Evolutionary conservation across 192 early-diverging fungal genomes (phyloP).

Genomic region (Coemansia sp.): DNA sequence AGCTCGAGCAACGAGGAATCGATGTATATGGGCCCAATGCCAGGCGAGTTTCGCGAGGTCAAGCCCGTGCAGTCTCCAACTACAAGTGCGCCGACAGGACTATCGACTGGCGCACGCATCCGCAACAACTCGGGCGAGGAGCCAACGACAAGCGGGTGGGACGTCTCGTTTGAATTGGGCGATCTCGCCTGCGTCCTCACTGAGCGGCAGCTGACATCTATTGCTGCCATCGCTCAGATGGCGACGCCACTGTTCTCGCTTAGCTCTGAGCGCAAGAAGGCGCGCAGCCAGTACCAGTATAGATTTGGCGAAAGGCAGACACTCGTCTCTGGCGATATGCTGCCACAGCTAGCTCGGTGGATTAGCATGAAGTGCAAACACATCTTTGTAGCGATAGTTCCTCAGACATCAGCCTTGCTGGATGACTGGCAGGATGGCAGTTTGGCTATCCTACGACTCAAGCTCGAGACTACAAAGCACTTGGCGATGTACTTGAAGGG

Average conservation of each 20-base stretch:
- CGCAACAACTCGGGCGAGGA: constrained; percentile 48
- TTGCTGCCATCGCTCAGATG: constrained; percentile 19
- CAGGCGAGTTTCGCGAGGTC: constrained; percentile 53
- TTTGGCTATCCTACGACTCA: constrained; percentile 47
- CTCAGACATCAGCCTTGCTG: constrained; percentile 19
- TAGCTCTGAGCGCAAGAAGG: constrained; percentile 25
- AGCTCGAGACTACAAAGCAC: constrained; percentile 51
- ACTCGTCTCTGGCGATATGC: constrained; percentile 1
- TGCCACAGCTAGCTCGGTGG: constrained; percentile 47
- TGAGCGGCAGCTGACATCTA: constrained; percentile 28
- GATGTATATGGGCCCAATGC: constrained; percentile 57
- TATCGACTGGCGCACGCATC: constrained; percentile 3
- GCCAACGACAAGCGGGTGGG: constrained; percentile 53
- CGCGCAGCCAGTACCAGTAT: constrained; percentile 30
- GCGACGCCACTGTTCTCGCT: constrained; percentile 38
- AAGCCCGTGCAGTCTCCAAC: constrained; percentile 8
- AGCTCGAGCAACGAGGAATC: constrained; percentile 27
- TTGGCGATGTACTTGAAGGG: constrained; percentile 49
- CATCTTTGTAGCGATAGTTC: constrained; percentile 38
- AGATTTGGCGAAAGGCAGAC: constrained; percentile 17
- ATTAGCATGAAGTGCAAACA: constrained; percentile 39
- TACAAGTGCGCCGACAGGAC: background rate
- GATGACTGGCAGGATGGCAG: constrained; percentile 51
- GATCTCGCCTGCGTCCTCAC: constrained; percentile 47
- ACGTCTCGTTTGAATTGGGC: constrained; percentile 31